phyloP scores from a whole-genome alignment of 805 yeast species.

The Lipomyces sp. region DNA sequence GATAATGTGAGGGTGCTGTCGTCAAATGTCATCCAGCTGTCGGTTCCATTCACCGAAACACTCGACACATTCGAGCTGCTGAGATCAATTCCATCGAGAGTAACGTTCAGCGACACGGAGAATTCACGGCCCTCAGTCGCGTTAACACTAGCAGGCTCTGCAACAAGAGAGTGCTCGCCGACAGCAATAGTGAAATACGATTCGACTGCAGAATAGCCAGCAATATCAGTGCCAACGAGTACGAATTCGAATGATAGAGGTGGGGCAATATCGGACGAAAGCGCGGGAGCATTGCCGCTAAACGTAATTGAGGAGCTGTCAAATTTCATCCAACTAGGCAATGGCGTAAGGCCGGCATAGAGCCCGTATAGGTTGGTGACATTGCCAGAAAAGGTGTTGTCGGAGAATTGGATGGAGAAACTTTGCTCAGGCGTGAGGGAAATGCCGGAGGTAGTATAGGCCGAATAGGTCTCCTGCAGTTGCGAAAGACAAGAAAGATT shows the following conservation, averaged over 20 bases:
- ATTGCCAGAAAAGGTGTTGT: conserved; percentile 56
- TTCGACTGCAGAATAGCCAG: conserved; percentile 68
- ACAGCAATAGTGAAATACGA: conserved; percentile 69
- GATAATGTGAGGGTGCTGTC: conserved; percentile 57
- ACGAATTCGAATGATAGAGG: conserved; percentile 65
- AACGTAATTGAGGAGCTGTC: conserved; percentile 60
- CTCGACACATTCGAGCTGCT: conserved; percentile 51
- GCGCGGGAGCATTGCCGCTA: conserved; percentile 83
- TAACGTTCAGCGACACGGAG: conserved; percentile 48
- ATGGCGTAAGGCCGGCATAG: conserved; percentile 75
- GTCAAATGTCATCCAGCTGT: conserved; percentile 66
- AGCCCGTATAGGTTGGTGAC: conserved; percentile 75
- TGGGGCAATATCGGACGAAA: conserved; percentile 85
- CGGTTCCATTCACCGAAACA: conserved; percentile 55
- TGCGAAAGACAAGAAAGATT: conserved; percentile 46
- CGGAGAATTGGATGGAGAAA: conserved; percentile 63
- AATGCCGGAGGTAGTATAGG: conserved; percentile 61
- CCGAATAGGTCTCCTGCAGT: conserved; percentile 62
- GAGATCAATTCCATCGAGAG: conserved; percentile 58
- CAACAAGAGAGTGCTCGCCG: conserved; percentile 83
- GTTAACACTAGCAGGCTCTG: conserved; percentile 58
- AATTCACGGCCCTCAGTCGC: conserved; percentile 63
- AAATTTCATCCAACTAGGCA: conserved; percentile 87
- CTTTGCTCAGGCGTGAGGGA: conserved; percentile 67
- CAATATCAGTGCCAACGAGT: conserved; percentile 74